A percentile compares a stretch with the other conserved stretches of the same genome.
Conservation (phyloP, 2,329 filamentous ascomycete species). For the Myriosclerotinia scirpicola region DNA sequence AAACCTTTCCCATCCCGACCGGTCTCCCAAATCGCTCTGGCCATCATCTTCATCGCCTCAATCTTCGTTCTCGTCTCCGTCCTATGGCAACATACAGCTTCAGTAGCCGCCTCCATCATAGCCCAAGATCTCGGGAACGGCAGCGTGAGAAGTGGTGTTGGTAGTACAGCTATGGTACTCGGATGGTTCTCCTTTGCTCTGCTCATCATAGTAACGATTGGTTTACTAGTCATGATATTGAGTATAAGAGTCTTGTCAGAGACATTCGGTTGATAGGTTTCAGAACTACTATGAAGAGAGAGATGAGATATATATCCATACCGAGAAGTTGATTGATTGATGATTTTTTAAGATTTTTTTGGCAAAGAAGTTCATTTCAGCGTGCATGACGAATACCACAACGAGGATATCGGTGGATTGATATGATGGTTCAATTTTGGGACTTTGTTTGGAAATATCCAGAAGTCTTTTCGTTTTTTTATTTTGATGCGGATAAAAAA, state of each 20-base stretch:
- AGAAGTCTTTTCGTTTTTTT: background rate
- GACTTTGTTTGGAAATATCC: slow-evolving; percentile 9
- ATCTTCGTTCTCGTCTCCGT: slow-evolving; percentile 74
- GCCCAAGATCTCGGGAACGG: slow-evolving; percentile 92
- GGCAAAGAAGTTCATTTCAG: slow-evolving; percentile 20
- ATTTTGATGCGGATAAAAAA: slow-evolving; percentile 18
- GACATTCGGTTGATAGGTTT: slow-evolving; percentile 38
- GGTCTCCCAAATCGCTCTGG: slow-evolving; percentile 88
- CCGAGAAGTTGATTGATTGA: slow-evolving; percentile 12
- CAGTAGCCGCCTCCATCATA: slow-evolving; percentile 90
- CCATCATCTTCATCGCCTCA: slow-evolving; percentile 80
- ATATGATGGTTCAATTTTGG: slow-evolving; percentile 9
- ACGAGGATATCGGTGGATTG: slow-evolving; percentile 21
- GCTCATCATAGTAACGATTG: slow-evolving; percentile 93
- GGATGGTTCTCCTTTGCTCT: slow-evolving; percentile 97
- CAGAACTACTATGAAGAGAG: background rate
- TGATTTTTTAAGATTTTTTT: slow-evolving; percentile 20
- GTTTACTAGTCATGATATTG: slow-evolving; percentile 92
- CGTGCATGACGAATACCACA: slow-evolving; percentile 17
- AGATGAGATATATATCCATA: slow-evolving; percentile 19
- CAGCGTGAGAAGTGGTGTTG: slow-evolving; percentile 80
- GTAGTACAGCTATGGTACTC: slow-evolving; percentile 93
- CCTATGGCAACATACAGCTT: slow-evolving; percentile 92
- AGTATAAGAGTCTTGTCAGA: slow-evolving; percentile 80
- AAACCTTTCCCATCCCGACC: slow-evolving; percentile 91